Evolutionary conservation across 768 basidiomycete species (phyloP).

Genomic region (Tricholoma terreum): DNA sequence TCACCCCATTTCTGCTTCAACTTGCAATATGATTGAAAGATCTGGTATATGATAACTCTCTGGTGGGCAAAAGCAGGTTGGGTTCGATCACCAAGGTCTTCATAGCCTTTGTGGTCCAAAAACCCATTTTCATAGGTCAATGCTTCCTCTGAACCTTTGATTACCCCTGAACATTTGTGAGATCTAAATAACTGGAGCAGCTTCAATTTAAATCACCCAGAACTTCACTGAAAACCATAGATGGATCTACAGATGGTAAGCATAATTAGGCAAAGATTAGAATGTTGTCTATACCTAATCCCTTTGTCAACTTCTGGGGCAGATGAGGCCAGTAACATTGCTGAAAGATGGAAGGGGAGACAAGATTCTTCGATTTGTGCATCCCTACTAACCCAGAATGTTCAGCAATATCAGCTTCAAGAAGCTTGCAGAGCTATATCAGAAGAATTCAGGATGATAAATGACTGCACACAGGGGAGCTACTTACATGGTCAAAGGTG

Average conservation of each 20-base stretch:
- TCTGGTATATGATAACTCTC: conserved; percentile 42
- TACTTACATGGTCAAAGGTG: conserved; percentile 57
- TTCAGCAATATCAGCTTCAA: conserved; percentile 51
- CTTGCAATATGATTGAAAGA: conserved; percentile 52
- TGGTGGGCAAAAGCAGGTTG: conserved; percentile 53
- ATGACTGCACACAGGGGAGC: background rate
- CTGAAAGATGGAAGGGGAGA: conserved; percentile 33
- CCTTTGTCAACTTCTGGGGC: conserved; percentile 50
- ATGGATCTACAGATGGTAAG: conserved; percentile 43
- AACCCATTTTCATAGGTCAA: conserved; percentile 31
- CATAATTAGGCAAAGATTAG: background rate
- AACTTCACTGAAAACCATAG: conserved; percentile 62
- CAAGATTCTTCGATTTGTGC: background rate
- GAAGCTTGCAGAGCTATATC: conserved; percentile 42
- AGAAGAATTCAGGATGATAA: background rate
- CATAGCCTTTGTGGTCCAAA: conserved; percentile 45
- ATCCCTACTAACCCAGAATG: too few species aligned
- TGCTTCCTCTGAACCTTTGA: conserved; percentile 62
- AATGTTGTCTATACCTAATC: conserved; percentile 41
- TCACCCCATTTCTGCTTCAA: conserved; percentile 41
- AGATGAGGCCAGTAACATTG: conserved; percentile 60
- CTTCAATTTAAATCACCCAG: too few species aligned
- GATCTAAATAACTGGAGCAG: conserved; percentile 1
- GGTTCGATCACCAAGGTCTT: conserved; percentile 44
- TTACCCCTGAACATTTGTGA: conserved; percentile 41